phyloP scores from a whole-genome alignment of 2,329 filamentous ascomycete species.

The Ophiostoma triangulosporum region DNA sequence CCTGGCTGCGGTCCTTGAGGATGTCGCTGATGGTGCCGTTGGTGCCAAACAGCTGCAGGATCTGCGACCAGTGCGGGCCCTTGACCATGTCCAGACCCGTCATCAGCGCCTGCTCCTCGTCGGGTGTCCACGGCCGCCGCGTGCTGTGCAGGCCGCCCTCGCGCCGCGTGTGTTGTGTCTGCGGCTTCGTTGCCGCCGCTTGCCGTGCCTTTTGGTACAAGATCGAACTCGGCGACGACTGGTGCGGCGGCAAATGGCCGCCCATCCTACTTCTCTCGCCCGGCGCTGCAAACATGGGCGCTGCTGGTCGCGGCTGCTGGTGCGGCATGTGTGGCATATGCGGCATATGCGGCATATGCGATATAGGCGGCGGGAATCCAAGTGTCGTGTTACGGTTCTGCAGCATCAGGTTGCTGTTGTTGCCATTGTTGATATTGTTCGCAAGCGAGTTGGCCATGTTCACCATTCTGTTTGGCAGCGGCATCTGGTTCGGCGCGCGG shows the following conservation, averaged over 20 bases:
- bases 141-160: constrained; percentile 47
- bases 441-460: not conserved
- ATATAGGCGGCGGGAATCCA: constrained; percentile 3
- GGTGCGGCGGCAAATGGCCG: constrained; percentile 37
- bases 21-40: constrained; percentile 71
- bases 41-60: constrained; percentile 68
- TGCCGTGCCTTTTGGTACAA: constrained; percentile 47
- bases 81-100: constrained; percentile 77
- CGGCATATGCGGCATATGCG: no score
- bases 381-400: constrained; percentile 6
- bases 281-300: not conserved
- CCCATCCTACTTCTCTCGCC: constrained; percentile 8
- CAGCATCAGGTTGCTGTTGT: constrained; percentile 12
- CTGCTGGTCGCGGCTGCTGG: constrained; percentile 14
- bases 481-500: not conserved
- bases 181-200: constrained; percentile 42
- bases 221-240: constrained; percentile 39
- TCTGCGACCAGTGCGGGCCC: constrained; percentile 88
- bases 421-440: not conserved
- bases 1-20: constrained; percentile 77
- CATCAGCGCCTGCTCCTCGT: constrained; percentile 85
- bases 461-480: not conserved
- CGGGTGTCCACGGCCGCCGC: constrained; percentile 72
- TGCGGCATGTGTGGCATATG: constrained; percentile 9
- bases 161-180: constrained; percentile 39